Conservation (phyloP, 2,329 filamentous ascomycete species). For the Curvularia hawaiiensis region DNA sequence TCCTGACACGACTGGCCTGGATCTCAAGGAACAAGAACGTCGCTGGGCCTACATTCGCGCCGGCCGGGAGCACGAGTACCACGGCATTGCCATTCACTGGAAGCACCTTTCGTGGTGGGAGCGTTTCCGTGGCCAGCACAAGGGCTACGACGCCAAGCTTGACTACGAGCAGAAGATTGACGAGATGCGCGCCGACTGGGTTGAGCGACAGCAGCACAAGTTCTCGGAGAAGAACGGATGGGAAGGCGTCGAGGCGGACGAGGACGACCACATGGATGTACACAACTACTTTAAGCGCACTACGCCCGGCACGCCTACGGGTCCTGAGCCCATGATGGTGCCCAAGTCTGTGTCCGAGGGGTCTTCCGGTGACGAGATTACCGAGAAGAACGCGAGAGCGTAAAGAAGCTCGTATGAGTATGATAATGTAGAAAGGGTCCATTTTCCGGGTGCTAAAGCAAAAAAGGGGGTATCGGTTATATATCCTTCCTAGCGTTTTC, state of each 20-base stretch:
- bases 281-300: slow-evolving; percentile 44
- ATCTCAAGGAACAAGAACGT: slow-evolving; percentile 96
- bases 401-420: background rate
- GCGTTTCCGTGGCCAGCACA: slow-evolving; percentile 75
- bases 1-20: slow-evolving; percentile 95
- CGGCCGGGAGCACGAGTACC: slow-evolving; percentile 81
- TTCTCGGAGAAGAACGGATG: slow-evolving; percentile 40
- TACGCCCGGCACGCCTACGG: slow-evolving; percentile 17
- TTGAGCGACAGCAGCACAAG: slow-evolving; percentile 61
- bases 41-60: slow-evolving; percentile 86
- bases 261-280: slow-evolving; percentile 37
- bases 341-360: slow-evolving; percentile 21
- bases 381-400: slow-evolving; percentile 10
- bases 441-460: background rate
- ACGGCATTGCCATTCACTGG: slow-evolving; percentile 90
- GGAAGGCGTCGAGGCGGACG: slow-evolving; percentile 36
- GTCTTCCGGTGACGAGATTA: slow-evolving; percentile 20
- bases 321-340: slow-evolving; percentile 26
- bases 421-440: background rate
- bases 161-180: slow-evolving; percentile 85
- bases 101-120: slow-evolving; percentile 90
- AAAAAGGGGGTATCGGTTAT: background rate
- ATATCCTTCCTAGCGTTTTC: slow-evolving; percentile 1
- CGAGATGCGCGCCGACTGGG: slow-evolving; percentile 70
- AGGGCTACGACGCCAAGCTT: slow-evolving; percentile 72